phyloP scores from a whole-genome alignment of 2,329 filamentous ascomycete species.

The Cryphonectria carpinicola region DNA sequence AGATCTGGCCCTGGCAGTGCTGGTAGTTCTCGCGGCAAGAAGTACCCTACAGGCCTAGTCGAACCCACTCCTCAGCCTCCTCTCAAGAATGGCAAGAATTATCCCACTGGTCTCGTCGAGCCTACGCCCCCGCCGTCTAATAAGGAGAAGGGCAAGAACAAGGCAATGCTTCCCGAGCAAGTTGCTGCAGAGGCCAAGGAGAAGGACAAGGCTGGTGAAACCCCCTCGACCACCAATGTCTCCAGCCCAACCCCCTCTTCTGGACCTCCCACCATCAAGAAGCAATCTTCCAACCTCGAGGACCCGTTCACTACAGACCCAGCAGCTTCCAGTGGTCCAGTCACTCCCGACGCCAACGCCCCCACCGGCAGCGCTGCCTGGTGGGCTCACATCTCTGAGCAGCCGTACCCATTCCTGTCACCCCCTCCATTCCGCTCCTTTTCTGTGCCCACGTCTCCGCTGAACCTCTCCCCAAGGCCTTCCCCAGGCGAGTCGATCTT shows the following conservation, averaged over 20 bases:
- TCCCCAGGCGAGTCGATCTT: constrained; percentile 4
- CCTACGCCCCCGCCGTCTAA: neutral
- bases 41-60: constrained; percentile 3
- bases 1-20: neutral
- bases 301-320: neutral
- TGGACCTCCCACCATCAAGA: neutral
- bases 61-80: neutral
- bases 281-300: neutral
- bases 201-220: neutral
- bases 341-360: neutral
- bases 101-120: constrained; percentile 13
- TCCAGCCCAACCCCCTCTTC: neutral
- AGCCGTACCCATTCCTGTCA: neutral
- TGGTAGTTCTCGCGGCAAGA: neutral
- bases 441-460: neutral
- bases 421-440: neutral
- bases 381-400: neutral
- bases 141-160: neutral
- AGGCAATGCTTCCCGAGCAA: neutral
- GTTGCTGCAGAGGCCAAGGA: neutral
- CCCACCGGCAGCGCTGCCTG: neutral
- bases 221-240: constrained; percentile 4
- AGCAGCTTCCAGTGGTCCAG: neutral
- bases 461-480: neutral
- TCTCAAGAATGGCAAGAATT: neutral